Evolutionary conservation across 257 asterid genomes (phyloP).

Genomic region (Solanum neorickii): DNA sequence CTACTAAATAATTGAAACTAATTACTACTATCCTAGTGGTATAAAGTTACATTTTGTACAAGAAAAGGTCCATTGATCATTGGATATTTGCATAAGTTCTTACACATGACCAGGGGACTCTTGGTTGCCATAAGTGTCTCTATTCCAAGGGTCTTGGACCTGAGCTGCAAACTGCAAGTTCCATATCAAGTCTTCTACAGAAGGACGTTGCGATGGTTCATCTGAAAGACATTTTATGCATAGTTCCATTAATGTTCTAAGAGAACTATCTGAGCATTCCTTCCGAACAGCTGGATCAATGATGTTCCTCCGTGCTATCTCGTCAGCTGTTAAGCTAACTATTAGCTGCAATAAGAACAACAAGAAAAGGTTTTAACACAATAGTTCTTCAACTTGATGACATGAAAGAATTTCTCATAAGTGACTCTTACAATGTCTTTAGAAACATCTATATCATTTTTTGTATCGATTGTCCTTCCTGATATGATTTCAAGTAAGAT

Average conservation of each 20-base stretch:
- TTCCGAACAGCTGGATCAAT: constrained; percentile 58
- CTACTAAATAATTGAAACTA: background rate
- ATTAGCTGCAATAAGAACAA: constrained; percentile 27
- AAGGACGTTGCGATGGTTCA: constrained; percentile 44
- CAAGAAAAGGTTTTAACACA: background rate
- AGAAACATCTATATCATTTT: constrained; percentile 33
- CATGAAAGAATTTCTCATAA: background rate
- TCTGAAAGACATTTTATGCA: constrained; percentile 55
- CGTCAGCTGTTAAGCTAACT: constrained; percentile 48
- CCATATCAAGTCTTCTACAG: constrained; percentile 78
- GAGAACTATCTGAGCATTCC: constrained; percentile 68
- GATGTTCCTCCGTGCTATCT: constrained; percentile 34
- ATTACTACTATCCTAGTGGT: background rate
- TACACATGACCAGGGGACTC: constrained; percentile 33
- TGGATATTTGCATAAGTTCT: background rate
- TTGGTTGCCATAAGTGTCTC: constrained; percentile 32
- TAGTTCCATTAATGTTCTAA: constrained; percentile 54
- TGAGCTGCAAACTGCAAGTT: constrained; percentile 90
- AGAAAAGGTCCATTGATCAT: background rate
- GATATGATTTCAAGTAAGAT: constrained; percentile 69
- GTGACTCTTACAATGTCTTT: constrained; percentile 51
- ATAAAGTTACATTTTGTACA: constrained; percentile 1
- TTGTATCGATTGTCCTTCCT: constrained; percentile 44
- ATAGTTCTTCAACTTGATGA: background rate
- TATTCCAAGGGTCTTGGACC: constrained; percentile 47